Conservation (phyloP, 1,284 basidiomycete species). For the Moesziomyces sp. region DNA sequence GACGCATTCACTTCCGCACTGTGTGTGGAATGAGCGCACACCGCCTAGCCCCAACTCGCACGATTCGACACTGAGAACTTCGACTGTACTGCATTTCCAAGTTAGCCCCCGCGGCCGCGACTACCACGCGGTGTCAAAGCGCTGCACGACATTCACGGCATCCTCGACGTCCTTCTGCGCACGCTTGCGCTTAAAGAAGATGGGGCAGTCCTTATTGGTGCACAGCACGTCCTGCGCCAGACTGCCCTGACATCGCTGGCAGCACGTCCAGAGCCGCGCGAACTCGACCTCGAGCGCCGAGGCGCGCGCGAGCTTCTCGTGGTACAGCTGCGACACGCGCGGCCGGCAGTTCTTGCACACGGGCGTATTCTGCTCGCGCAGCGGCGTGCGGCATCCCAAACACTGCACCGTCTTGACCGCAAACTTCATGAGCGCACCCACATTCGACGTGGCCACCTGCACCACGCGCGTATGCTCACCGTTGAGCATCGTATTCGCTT, state of each 20-base stretch:
- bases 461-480: slow-evolving; percentile 66
- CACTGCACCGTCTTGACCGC: slow-evolving; percentile 66
- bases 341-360: slow-evolving; percentile 65
- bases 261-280: slow-evolving; percentile 66
- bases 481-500: slow-evolving; percentile 56
- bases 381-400: slow-evolving; percentile 65
- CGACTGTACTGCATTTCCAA: too few species aligned
- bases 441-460: slow-evolving; percentile 64
- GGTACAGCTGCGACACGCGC: slow-evolving; percentile 62
- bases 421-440: slow-evolving; percentile 67
- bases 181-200: slow-evolving; percentile 86
- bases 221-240: slow-evolving; percentile 86
- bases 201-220: slow-evolving; percentile 95
- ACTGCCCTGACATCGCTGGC: slow-evolving; percentile 66
- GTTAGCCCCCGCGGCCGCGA: too few species aligned
- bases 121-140: slow-evolving; percentile 56
- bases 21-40: too few species aligned
- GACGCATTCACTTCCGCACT: too few species aligned
- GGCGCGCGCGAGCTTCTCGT: slow-evolving; percentile 59
- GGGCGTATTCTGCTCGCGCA: slow-evolving; percentile 57
- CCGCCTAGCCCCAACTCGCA: too few species aligned
- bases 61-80: too few species aligned
- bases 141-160: slow-evolving; percentile 51
- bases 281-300: slow-evolving; percentile 64
- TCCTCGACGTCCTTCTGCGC: slow-evolving; percentile 64